A percentile compares a stretch with the other conserved stretches of the same genome.
Evolutionary conservation across 495 filamentous ascomycete genomes (phyloP).

Genomic region (Penicillium silybi): DNA sequence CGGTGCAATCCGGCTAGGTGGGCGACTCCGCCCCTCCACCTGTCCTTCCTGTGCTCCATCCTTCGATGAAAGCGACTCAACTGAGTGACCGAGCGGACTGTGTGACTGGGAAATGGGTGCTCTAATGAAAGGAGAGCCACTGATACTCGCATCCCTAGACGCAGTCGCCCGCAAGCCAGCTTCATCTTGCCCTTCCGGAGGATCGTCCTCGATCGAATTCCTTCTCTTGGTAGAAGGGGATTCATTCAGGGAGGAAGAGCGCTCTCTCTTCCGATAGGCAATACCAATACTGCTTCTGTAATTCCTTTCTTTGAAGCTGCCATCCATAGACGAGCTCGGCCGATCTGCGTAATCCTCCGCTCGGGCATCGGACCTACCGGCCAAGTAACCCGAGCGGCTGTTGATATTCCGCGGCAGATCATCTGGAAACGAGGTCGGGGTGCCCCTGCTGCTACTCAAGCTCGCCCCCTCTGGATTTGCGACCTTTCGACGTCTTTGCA

Average conservation of each 20-base stretch:
- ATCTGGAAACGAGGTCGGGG: constrained; percentile 16
- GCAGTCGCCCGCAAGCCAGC: constrained; percentile 17
- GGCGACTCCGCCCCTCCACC: constrained; percentile 14
- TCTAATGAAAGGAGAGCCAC: constrained; percentile 41
- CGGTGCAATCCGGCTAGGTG: constrained; percentile 9
- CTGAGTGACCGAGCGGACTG: constrained; percentile 32
- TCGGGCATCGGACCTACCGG: constrained; percentile 8
- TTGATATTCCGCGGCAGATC: constrained; percentile 11
- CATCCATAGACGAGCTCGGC: constrained; percentile 7
- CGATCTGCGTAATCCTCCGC: constrained; percentile 8
- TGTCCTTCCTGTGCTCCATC: constrained; percentile 30
- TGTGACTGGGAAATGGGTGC: constrained; percentile 27
- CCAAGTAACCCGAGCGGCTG: constrained; percentile 1
- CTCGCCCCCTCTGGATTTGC: constrained; percentile 21
- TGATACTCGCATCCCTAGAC: constrained; percentile 39
- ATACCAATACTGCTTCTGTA: not conserved
- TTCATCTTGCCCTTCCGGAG: constrained; percentile 14
- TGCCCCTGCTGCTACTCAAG: constrained; percentile 25
- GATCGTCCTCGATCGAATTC: constrained; percentile 14
- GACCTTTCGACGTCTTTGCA: constrained; percentile 26
- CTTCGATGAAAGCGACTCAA: constrained; percentile 26
- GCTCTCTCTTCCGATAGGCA: constrained; percentile 23
- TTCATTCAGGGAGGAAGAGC: constrained; percentile 19
- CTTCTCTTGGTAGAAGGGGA: constrained; percentile 17
- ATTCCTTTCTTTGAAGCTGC: constrained; percentile 7